Evolutionary conservation across 2,329 filamentous ascomycete genomes (phyloP).

Genomic region (Ceratocystis huliohia): DNA sequence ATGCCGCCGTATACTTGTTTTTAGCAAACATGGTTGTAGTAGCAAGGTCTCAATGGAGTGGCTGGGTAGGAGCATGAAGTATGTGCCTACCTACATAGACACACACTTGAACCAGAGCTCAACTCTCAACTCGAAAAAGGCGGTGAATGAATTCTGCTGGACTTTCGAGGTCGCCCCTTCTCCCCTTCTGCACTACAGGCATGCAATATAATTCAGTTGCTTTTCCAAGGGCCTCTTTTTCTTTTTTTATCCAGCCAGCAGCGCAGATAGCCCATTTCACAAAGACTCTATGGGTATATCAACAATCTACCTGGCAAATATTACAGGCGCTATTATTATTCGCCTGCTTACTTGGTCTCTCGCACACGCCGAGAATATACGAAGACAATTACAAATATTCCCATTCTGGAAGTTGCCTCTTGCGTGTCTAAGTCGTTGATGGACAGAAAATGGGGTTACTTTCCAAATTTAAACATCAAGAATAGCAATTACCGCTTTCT

Average conservation of each 20-base stretch:
- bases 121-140: not conserved
- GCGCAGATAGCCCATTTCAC: too few species aligned
- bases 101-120: not conserved
- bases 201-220: not conserved
- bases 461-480: not conserved
- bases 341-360: too few species aligned
- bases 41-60: not conserved
- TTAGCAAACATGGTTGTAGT: not conserved
- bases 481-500: not conserved
- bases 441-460: not conserved
- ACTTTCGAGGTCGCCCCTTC: not conserved
- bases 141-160: constrained; percentile 4
- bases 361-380: too few species aligned
- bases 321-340: too few species aligned
- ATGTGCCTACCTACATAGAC: not conserved
- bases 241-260: too few species aligned
- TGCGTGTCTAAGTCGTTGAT: not conserved
- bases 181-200: not conserved
- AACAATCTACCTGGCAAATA: too few species aligned
- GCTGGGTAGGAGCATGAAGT: constrained; percentile 7
- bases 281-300: too few species aligned
- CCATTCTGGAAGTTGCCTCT: not conserved
- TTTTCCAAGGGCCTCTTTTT: not conserved
- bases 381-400: too few species aligned
- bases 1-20: not conserved